These are phyloP conservation scores for Hemileccinum impolitum DNA, from an alignment of 768 basidiomycete species.

Conservation along the genomic window DNA sequence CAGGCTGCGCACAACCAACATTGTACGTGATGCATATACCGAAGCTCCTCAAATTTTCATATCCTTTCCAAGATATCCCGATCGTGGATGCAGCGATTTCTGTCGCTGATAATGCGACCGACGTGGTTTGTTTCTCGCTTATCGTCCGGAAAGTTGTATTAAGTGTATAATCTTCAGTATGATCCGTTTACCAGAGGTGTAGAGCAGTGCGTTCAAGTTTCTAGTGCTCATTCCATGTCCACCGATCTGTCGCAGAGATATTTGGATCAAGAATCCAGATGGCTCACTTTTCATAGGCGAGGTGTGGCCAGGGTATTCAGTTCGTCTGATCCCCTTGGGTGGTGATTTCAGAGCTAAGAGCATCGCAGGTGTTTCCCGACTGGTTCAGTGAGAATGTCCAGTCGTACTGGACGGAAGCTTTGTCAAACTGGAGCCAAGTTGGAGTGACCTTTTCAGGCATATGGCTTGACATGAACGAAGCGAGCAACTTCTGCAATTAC, in stretches of 20 bases:
- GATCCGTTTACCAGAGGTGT: constrained; percentile 60
- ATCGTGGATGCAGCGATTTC: constrained; percentile 65
- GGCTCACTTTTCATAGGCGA: constrained; percentile 67
- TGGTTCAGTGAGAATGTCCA: constrained; percentile 54
- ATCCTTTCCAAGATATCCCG: constrained; percentile 48
- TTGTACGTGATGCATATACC: constrained; percentile 8
- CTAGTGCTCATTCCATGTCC: neutral
- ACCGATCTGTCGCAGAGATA: constrained; percentile 38
- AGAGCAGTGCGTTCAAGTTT: constrained; percentile 42
- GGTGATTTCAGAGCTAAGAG: neutral
- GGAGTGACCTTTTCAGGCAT: constrained; percentile 58
- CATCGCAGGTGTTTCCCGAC: constrained; percentile 50
- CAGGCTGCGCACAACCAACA: constrained; percentile 22
- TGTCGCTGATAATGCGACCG: constrained; percentile 53
- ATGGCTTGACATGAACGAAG: constrained; percentile 71
- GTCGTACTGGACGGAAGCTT: constrained; percentile 55
- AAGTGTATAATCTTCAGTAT: constrained; percentile 41
- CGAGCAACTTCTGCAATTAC: constrained; percentile 57
- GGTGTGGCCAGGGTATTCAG: constrained; percentile 77
- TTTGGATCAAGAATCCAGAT: constrained; percentile 73
- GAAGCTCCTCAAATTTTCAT: neutral
- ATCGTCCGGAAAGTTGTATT: neutral
- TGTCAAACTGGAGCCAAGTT: constrained; percentile 47
- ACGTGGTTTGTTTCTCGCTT: constrained; percentile 44
- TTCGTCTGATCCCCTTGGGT: constrained; percentile 21